Base-by-base conservation (phyloP, 129 eudicot genomes). In the Oenanthe sinensis region DNA sequence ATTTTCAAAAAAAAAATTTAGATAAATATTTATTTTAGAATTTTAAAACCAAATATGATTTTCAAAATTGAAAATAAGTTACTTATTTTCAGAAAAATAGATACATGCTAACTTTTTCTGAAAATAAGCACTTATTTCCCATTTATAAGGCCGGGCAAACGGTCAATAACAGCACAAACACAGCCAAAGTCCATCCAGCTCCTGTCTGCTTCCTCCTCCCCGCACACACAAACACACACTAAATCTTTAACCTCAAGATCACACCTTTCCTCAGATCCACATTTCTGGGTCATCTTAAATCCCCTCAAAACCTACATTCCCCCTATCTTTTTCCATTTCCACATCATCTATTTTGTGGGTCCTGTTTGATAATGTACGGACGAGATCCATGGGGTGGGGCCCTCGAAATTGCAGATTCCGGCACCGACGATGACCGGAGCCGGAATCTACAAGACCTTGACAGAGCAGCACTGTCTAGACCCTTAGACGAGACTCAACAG, bases 311-410 rank as follows among this genome's bases (percentile, higher is more conserved):
- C 58, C 62, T 28, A 76, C 68, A 76, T 16, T 13, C 30, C 26
- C 22, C 36, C 30, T 16, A 55, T 42, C 68, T 52, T 54, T 42
- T 52, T 39, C 4, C 79, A 77, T 5, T 37, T 77, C 11, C 16
- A 36, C 45, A 19, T 7, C 24, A 24, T 7, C 17, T 47, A 62
- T 24, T 75, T 14, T 0, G 63, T 50, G 67, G 28, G 63, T 76
- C 5, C 33, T 60, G 68, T 24, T 36, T 28, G 19, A 44, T 49
- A 87, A 89, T 94, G 98, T 91, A 91, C 84, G 97, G 96, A 8
- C 75, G 97, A 83, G 97, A 94, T 86, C 93, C 96, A 45, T 93
- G 98, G 98, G 98, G 97, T 11, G 98, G 97, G 54, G 88, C 97
- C 36, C 77, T 93, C 65, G 98, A 93, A 83, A 91, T 93, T 81